These are phyloP conservation scores for Fraxinus latifolia DNA, from an alignment of 305 asterid genomes.

Conservation along the genomic window DNA sequence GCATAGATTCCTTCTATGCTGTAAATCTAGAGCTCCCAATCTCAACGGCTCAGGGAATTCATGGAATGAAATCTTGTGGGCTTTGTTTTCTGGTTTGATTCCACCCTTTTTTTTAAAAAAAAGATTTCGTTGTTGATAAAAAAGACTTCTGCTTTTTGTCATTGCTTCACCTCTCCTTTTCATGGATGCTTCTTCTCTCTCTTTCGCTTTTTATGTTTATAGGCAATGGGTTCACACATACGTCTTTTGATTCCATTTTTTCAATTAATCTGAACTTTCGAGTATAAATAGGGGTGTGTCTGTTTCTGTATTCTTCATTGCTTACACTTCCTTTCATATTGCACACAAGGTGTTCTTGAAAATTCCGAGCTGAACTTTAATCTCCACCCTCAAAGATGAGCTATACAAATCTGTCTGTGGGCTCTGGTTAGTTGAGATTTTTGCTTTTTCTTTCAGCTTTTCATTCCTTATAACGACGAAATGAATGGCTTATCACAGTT, in stretches of 20 bases:
- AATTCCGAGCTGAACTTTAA: slow-evolving; percentile 17
- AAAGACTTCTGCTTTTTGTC: slow-evolving; percentile 67
- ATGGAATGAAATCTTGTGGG: slow-evolving; percentile 23
- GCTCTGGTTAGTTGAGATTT: slow-evolving; percentile 68
- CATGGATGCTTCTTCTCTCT: slow-evolving; percentile 49
- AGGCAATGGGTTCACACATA: slow-evolving; percentile 66
- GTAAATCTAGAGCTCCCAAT: slow-evolving; percentile 29
- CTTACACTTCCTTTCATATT: slow-evolving; percentile 22
- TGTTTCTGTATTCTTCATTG: slow-evolving; percentile 38
- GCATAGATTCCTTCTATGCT: slow-evolving; percentile 65
- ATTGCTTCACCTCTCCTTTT: slow-evolving; percentile 47
- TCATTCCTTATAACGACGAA: not conserved
- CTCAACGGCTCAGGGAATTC: slow-evolving; percentile 18
- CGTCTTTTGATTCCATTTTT: slow-evolving; percentile 46
- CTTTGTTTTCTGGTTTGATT: slow-evolving; percentile 19
- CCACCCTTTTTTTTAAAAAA: not conserved
- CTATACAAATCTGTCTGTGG: slow-evolving; percentile 72
- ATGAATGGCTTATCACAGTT: not conserved
- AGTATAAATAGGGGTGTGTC: slow-evolving; percentile 61
- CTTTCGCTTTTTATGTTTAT: slow-evolving; percentile 46
- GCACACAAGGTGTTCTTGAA: slow-evolving; percentile 18
- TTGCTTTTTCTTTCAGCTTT: not conserved
- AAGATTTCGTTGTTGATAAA: slow-evolving; percentile 37
- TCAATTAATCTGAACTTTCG: slow-evolving; percentile 32
- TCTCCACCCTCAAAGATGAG: slow-evolving; percentile 50